phyloP scores from a whole-genome alignment of 768 basidiomycete genomes.

The Terana coerulea region DNA sequence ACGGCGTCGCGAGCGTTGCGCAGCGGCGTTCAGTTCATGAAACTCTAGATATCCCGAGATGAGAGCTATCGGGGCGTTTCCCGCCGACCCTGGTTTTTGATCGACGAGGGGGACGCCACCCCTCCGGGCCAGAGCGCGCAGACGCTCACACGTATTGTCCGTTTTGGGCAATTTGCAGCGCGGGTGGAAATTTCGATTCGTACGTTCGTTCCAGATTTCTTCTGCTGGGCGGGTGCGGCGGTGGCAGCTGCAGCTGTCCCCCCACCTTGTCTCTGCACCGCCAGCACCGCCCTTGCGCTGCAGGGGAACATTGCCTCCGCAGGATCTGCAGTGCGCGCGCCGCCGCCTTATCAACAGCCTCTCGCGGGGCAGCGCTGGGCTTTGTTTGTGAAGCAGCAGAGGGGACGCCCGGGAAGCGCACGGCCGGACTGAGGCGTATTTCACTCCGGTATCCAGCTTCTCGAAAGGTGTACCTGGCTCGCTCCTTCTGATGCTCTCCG shows the following conservation, averaged over 20 bases:
- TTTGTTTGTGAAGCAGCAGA: not conserved
- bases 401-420: slow-evolving; percentile 10
- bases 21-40: too few species aligned
- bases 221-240: not conserved
- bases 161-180: too few species aligned
- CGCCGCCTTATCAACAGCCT: not conserved
- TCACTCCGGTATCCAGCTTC: slow-evolving; percentile 16
- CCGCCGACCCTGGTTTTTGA: too few species aligned
- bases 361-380: slow-evolving; percentile 1
- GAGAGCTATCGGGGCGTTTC: too few species aligned
- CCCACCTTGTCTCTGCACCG: not conserved
- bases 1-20: too few species aligned
- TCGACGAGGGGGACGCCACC: not conserved
- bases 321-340: not conserved
- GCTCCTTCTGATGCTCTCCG: slow-evolving; percentile 13
- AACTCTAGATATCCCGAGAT: too few species aligned
- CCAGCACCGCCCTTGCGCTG: not conserved
- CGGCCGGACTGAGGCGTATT: slow-evolving; percentile 1
- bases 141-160: too few species aligned
- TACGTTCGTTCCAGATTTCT: not conserved
- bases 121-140: not conserved
- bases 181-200: not conserved
- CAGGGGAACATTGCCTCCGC: too few species aligned
- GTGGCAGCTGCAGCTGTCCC: not conserved
- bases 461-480: slow-evolving; percentile 14